Conservation (phyloP, 257 asterid species). For the Fraxinus excelsior region DNA sequence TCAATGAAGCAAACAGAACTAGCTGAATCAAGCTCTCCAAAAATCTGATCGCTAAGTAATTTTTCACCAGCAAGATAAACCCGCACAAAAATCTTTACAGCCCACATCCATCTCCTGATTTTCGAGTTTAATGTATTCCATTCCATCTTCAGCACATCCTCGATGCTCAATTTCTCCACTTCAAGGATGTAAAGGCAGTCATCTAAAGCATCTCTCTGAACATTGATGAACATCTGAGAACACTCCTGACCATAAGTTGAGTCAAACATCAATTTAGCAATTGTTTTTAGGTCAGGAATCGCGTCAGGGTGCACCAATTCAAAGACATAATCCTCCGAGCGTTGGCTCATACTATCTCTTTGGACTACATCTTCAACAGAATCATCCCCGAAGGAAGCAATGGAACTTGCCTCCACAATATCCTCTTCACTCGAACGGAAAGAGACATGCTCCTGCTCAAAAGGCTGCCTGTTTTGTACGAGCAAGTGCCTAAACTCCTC, state of each 20-base stretch:
- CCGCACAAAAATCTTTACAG: slow-evolving; percentile 78
- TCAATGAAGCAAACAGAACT: slow-evolving; percentile 60
- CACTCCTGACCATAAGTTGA: slow-evolving; percentile 80
- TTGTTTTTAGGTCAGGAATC: slow-evolving; percentile 59
- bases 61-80: slow-evolving; percentile 80
- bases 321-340: slow-evolving; percentile 63
- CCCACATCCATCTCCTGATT: slow-evolving; percentile 90
- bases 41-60: slow-evolving; percentile 74
- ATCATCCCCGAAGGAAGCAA: slow-evolving; percentile 79
- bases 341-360: slow-evolving; percentile 67
- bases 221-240: slow-evolving; percentile 67
- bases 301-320: slow-evolving; percentile 71
- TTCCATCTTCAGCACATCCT: slow-evolving; percentile 87
- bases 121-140: slow-evolving; percentile 75
- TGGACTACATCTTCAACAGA: slow-evolving; percentile 65
- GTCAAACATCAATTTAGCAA: slow-evolving; percentile 76
- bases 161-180: slow-evolving; percentile 78
- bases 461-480: slow-evolving; percentile 74
- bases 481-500: slow-evolving; percentile 86
- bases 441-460: slow-evolving; percentile 87
- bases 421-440: slow-evolving; percentile 89
- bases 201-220: slow-evolving; percentile 80
- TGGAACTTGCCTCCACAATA: slow-evolving; percentile 58
- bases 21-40: slow-evolving; percentile 62
- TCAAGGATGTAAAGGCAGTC: slow-evolving; percentile 82